phyloP scores from a whole-genome alignment of 2,329 filamentous ascomycete species.

The Xylaria sp. region DNA sequence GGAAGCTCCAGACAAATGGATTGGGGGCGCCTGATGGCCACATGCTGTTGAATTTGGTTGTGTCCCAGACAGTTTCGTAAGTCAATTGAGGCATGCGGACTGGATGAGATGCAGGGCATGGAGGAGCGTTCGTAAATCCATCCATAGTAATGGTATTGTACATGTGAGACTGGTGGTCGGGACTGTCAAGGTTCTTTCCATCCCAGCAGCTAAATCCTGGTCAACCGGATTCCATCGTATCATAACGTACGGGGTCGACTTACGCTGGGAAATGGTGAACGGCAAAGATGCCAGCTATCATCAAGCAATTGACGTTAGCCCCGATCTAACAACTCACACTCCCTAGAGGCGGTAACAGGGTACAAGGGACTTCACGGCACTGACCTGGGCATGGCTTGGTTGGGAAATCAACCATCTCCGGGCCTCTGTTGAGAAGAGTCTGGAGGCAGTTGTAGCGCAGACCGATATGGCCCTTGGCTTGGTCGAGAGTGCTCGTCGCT shows the following conservation, averaged over 20 bases:
- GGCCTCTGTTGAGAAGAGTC: constrained; percentile 52
- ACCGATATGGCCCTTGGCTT: constrained; percentile 51
- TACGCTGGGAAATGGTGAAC: constrained; percentile 56
- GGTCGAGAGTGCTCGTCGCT: constrained; percentile 41
- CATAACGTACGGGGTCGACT: constrained; percentile 32
- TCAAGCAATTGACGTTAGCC: neutral
- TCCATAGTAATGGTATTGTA: constrained; percentile 46
- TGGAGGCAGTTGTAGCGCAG: constrained; percentile 57
- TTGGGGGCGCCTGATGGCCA: constrained; percentile 51
- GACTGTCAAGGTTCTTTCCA: constrained; percentile 55
- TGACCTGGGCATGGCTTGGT: constrained; percentile 52
- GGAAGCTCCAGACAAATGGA: constrained; percentile 51
- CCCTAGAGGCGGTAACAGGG: neutral
- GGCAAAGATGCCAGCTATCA: constrained; percentile 52
- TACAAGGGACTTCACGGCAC: neutral
- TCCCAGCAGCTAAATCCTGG: constrained; percentile 55
- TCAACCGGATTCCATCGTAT: neutral
- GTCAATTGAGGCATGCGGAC: constrained; percentile 56
- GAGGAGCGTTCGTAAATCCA: constrained; percentile 39
- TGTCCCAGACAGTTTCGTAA: constrained; percentile 61
- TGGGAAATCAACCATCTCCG: constrained; percentile 56
- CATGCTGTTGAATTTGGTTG: constrained; percentile 54
- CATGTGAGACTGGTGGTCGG: constrained; percentile 42
- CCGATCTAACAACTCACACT: neutral
- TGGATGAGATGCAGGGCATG: constrained; percentile 53